Conservation (phyloP, 768 basidiomycete genomes). For the Steccherinum ochraceum region DNA sequence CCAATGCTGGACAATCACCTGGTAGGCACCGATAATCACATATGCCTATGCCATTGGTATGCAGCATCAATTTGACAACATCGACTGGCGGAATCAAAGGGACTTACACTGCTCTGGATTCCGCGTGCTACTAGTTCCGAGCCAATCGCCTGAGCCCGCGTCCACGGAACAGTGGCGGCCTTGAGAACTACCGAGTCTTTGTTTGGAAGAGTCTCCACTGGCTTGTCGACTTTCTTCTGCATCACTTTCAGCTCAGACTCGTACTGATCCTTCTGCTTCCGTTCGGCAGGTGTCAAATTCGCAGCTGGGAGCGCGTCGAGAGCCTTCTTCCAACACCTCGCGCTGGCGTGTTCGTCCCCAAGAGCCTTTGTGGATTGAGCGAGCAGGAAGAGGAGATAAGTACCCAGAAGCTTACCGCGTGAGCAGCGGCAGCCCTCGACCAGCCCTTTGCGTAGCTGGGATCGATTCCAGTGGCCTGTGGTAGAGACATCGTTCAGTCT, state of each 20-base stretch:
- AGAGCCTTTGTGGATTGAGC: too few relatives aligned
- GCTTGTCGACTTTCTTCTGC: not conserved
- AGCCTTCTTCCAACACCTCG: constrained; percentile 21
- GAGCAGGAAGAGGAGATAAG: too few relatives aligned
- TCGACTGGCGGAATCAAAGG: too few relatives aligned
- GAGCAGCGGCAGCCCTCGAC: constrained; percentile 31
- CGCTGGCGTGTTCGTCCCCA: constrained; percentile 9
- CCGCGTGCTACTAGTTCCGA: too few relatives aligned
- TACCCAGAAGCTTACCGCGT: constrained; percentile 1
- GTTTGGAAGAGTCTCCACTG: too few relatives aligned
- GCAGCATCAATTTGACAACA: too few relatives aligned
- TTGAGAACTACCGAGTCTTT: too few relatives aligned
- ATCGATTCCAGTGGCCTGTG: constrained; percentile 33
- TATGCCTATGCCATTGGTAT: too few relatives aligned
- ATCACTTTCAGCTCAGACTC: not conserved
- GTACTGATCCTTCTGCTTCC: constrained; percentile 31
- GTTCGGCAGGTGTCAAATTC: constrained; percentile 24
- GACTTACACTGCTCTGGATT: too few relatives aligned
- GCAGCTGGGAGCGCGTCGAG: constrained; percentile 23
- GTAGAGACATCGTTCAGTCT: constrained; percentile 8
- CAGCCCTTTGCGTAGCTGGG: constrained; percentile 36
- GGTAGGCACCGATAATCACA: too few relatives aligned
- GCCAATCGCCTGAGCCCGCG: not conserved
- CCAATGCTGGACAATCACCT: too few relatives aligned
- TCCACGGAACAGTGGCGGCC: too few relatives aligned